Percentiles rank a stretch among this genome's conserved stretches.
Conservation (phyloP, 768 basidiomycete species). For the Lactifluus volemus region DNA sequence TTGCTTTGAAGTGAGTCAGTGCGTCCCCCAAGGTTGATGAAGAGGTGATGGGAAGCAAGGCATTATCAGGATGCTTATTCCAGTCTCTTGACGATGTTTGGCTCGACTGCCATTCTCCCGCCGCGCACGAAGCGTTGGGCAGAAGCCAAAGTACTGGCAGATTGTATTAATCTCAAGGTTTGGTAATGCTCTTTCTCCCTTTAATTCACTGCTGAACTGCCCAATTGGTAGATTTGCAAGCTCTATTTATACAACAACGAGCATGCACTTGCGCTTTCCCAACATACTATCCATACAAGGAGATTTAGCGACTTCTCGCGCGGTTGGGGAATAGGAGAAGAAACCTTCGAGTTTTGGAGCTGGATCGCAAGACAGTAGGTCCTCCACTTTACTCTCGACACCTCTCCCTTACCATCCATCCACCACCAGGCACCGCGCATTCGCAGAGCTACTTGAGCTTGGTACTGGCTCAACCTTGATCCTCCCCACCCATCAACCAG, state of each 20-base stretch:
- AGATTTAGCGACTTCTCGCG: conserved; percentile 80
- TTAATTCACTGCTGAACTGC: background rate
- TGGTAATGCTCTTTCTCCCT: conserved; percentile 3
- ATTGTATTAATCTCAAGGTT: conserved; percentile 88
- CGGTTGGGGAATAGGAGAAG: conserved; percentile 93
- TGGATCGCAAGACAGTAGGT: conserved; percentile 89
- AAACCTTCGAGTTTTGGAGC: conserved; percentile 96
- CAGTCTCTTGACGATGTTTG: conserved; percentile 79
- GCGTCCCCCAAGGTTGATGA: conserved; percentile 4
- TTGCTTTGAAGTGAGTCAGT: conserved; percentile 72
- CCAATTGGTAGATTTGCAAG: conserved; percentile 60
- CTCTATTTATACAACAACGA: conserved; percentile 89
- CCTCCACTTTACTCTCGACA: conserved; percentile 11
- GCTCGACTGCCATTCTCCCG: conserved; percentile 74
- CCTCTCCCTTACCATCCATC: background rate
- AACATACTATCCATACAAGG: conserved; percentile 79
- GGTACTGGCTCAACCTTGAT: conserved; percentile 55
- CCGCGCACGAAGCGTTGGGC: conserved; percentile 97
- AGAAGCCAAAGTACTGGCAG: conserved; percentile 94
- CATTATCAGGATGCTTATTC: conserved; percentile 94
- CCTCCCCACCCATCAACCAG: conserved; percentile 52
- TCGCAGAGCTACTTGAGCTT: conserved; percentile 86
- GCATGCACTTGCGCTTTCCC: conserved; percentile 66
- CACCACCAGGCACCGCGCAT: conserved; percentile 62
- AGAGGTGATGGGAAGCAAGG: conserved; percentile 32